Conservation (phyloP, 768 basidiomycete species). For the Russula sp. region DNA sequence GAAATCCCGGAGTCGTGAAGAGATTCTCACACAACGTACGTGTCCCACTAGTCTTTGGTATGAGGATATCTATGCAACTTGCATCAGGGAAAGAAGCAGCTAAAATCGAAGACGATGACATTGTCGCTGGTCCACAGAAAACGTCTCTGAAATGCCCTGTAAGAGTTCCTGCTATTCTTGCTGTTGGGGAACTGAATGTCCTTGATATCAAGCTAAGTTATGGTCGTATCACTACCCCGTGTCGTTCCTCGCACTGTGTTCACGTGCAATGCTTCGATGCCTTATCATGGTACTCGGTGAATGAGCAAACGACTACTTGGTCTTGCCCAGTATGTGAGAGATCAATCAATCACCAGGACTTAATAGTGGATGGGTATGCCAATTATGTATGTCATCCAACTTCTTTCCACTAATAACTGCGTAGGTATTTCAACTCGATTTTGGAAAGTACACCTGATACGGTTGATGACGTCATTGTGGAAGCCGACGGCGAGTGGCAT, state of each 20-base stretch:
- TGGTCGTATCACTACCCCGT: constrained; percentile 77
- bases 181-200: constrained; percentile 1
- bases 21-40: constrained; percentile 68
- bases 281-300: constrained; percentile 87
- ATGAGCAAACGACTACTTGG: constrained; percentile 97
- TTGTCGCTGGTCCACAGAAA: constrained; percentile 83
- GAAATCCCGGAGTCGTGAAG: constrained; percentile 59
- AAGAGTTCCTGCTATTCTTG: constrained; percentile 36
- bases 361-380: constrained; percentile 90
- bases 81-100: constrained; percentile 53
- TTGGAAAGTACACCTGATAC: constrained; percentile 70
- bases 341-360: constrained; percentile 68
- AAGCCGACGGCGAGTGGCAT: constrained; percentile 96
- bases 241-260: constrained; percentile 82
- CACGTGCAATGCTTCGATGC: constrained; percentile 97
- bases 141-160: constrained; percentile 95
- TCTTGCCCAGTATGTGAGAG: constrained; percentile 91
- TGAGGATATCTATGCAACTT: constrained; percentile 10
- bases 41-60: constrained; percentile 21
- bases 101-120: constrained; percentile 79
- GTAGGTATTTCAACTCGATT: constrained; percentile 86
- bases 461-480: constrained; percentile 90
- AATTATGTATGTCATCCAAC: neutral
- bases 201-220: constrained; percentile 63
- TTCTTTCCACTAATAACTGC: constrained; percentile 8